Conservation (phyloP, 2,329 filamentous ascomycete species). For the Fusarium sarcochroum region DNA sequence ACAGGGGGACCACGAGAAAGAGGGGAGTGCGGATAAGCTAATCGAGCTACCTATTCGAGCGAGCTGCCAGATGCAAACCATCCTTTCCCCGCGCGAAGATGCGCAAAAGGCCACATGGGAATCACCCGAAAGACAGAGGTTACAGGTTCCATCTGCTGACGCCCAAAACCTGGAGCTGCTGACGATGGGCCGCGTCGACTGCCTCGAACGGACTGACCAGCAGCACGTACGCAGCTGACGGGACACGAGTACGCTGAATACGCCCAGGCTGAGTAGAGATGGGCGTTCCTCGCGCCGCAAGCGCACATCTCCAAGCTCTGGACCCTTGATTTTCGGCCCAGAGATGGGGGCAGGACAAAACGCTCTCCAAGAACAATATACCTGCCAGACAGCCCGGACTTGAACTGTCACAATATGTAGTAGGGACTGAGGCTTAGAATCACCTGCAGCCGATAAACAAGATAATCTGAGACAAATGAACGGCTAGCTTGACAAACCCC, state of each 20-base stretch:
- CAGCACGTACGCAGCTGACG: slow-evolving; percentile 33
- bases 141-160: slow-evolving; percentile 19
- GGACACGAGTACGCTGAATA: not conserved
- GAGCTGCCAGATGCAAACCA: slow-evolving; percentile 33
- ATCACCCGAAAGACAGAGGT: not conserved
- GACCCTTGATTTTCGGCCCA: slow-evolving; percentile 32
- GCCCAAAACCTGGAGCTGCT: slow-evolving; percentile 7
- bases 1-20: slow-evolving; percentile 24
- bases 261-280: slow-evolving; percentile 17
- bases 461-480: slow-evolving; percentile 29
- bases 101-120: slow-evolving; percentile 26
- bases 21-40: slow-evolving; percentile 36
- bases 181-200: slow-evolving; percentile 19
- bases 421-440: slow-evolving; percentile 25
- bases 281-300: slow-evolving; percentile 14
- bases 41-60: slow-evolving; percentile 28
- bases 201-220: slow-evolving; percentile 9
- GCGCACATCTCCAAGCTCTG: slow-evolving; percentile 8
- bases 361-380: not conserved
- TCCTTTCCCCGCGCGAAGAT: slow-evolving; percentile 19
- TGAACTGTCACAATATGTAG: not conserved
- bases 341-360: not conserved
- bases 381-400: not conserved
- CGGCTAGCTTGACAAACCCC: slow-evolving; percentile 32
- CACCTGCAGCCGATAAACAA: slow-evolving; percentile 34